phyloP scores from a whole-genome alignment of 768 basidiomycete genomes.

The Naganishia vishniacii region DNA sequence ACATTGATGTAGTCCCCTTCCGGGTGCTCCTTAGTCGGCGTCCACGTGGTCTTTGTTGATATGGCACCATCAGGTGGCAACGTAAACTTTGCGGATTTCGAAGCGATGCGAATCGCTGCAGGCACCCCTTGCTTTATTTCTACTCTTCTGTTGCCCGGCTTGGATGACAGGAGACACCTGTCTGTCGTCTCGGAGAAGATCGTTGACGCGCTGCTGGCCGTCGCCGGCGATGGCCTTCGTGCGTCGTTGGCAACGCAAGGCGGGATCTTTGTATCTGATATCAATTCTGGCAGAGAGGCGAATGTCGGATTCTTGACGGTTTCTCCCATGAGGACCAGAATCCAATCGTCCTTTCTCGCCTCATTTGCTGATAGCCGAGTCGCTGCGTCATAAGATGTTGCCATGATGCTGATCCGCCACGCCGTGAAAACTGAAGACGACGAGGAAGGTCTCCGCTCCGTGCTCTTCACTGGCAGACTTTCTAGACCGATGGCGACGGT shows the following conservation, averaged over 20 bases:
- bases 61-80: not conserved
- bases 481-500: not conserved
- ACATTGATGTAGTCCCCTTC: not conserved
- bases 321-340: not conserved
- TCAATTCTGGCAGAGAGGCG: not conserved
- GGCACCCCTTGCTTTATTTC: not conserved
- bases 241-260: not conserved
- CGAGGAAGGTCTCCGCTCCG: no score
- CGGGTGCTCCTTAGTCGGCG: not conserved
- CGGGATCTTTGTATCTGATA: no score
- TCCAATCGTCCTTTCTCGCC: not conserved
- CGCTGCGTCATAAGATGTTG: not conserved
- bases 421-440: not conserved
- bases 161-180: not conserved
- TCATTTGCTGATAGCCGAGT: not conserved
- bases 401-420: slow-evolving; percentile 12
- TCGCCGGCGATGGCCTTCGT: not conserved
- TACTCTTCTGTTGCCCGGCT: not conserved
- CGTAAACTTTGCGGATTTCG: not conserved
- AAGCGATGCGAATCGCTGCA: not conserved
- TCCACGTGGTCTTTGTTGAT: not conserved
- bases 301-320: not conserved
- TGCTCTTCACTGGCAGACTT: no score
- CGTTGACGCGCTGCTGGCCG: not conserved
- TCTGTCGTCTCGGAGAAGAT: not conserved